Percentiles rank a stretch among this genome's conserved stretches.
These are phyloP conservation scores for Colletotrichum lini DNA, from an alignment of 2,329 filamentous ascomycete species.

Conservation along the genomic window DNA sequence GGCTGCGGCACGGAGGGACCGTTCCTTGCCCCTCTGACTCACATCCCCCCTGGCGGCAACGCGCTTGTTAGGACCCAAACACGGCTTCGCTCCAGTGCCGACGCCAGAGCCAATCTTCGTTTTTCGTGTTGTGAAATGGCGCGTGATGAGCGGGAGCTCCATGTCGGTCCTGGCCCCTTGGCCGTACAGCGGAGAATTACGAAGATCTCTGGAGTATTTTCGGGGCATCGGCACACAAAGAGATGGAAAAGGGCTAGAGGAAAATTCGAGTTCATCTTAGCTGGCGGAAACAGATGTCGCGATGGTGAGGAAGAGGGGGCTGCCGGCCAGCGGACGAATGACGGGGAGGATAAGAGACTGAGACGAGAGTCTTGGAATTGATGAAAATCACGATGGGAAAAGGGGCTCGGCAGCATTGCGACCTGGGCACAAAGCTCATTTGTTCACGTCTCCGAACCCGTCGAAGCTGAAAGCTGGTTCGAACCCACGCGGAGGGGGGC, in stretches of 20 bases:
- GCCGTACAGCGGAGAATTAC: constrained; percentile 37
- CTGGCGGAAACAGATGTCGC: not conserved
- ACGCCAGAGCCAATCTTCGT: constrained; percentile 1
- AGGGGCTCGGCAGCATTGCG: constrained; percentile 8
- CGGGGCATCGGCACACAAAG: constrained; percentile 21
- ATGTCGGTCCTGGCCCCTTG: constrained; percentile 25
- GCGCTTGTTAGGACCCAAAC: not conserved
- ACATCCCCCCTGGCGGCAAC: not conserved
- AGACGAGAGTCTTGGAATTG: not conserved
- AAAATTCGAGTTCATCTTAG: constrained; percentile 2
- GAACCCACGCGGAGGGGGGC: not conserved
- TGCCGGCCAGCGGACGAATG: not conserved
- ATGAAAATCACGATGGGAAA: constrained; percentile 22
- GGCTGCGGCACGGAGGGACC: not conserved
- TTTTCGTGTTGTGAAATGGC: constrained; percentile 38
- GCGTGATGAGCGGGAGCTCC: constrained; percentile 26
- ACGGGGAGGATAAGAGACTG: not conserved
- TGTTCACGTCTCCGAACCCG: constrained; percentile 13
- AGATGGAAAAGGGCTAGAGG: constrained; percentile 8
- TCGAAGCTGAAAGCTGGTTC: constrained; percentile 18
- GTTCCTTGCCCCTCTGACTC: not conserved
- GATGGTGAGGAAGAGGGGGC: constrained; percentile 14
- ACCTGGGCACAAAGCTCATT: not conserved
- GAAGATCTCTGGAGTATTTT: constrained; percentile 38
- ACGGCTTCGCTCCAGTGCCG: not conserved